Evolutionary conservation across 2,329 filamentous ascomycete genomes (phyloP).

Genomic region (Cladosporium sp.): DNA sequence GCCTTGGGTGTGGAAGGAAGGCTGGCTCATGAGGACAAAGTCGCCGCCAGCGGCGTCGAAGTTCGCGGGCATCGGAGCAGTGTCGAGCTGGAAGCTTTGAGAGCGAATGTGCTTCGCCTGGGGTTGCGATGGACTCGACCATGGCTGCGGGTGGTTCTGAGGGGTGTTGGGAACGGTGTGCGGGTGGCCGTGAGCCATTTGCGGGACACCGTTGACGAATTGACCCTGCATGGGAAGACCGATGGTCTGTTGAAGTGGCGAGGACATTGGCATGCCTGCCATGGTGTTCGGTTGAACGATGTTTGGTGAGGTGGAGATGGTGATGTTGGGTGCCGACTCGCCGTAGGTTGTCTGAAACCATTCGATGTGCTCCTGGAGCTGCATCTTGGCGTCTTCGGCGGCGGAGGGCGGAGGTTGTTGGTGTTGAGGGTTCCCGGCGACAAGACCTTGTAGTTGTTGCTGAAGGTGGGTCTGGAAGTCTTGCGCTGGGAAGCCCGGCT

Average conservation of each 20-base stretch:
- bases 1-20: conserved; percentile 4
- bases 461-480: conserved; percentile 42
- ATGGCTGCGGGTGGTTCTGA: conserved; percentile 34
- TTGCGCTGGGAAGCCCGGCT: conserved; percentile 56
- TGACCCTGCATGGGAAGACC: conserved; percentile 11
- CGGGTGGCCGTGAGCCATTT: conserved; percentile 26
- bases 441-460: conserved; percentile 44
- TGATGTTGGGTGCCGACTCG: conserved; percentile 13
- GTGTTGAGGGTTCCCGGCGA: conserved; percentile 21
- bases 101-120: conserved; percentile 27
- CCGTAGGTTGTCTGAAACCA: conserved; percentile 15
- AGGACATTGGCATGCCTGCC: conserved; percentile 7
- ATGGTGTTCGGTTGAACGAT: neutral
- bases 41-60: conserved; percentile 31
- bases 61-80: conserved; percentile 42
- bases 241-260: conserved; percentile 4
- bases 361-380: conserved; percentile 20
- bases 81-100: conserved; percentile 43
- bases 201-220: conserved; percentile 13
- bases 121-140: conserved; percentile 29
- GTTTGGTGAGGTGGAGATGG: conserved; percentile 10
- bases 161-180: conserved; percentile 48
- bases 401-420: conserved; percentile 18
- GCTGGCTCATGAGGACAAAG: conserved; percentile 1
- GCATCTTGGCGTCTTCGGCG: conserved; percentile 25